A percentile compares a stretch with the other conserved stretches of the same genome.
These are phyloP conservation scores for Yarrowia sp. DNA, from an alignment of 805 yeast species.

Conservation along the genomic window DNA sequence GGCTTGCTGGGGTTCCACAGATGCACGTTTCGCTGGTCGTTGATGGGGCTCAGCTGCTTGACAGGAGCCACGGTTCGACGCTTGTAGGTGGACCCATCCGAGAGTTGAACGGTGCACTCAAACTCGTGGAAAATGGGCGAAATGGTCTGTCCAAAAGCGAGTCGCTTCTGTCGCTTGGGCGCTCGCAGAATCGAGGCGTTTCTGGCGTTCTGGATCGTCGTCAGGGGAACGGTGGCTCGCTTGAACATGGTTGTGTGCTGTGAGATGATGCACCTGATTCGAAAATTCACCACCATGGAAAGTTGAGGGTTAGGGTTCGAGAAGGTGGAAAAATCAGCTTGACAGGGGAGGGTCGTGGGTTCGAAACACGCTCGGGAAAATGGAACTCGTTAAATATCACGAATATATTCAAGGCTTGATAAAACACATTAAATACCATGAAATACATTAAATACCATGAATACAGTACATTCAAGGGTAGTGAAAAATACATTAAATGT, in stretches of 20 bases:
- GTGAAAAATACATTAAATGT: no score
- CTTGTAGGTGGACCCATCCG: constrained; percentile 86
- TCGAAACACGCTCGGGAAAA: not conserved
- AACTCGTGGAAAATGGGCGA: constrained; percentile 92
- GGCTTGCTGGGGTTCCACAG: constrained; percentile 87
- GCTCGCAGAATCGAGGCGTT: constrained; percentile 21
- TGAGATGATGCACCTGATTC: constrained; percentile 11
- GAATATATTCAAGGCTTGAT: not conserved
- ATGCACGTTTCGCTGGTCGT: constrained; percentile 82
- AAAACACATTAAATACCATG: constrained; percentile 1
- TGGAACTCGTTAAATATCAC: not conserved
- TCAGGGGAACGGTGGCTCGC: constrained; percentile 24
- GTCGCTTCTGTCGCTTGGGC: constrained; percentile 32
- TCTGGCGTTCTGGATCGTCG: constrained; percentile 19
- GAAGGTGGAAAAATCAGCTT: not conserved
- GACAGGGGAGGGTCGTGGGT: not conserved
- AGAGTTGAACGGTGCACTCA: constrained; percentile 80
- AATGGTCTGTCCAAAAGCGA: constrained; percentile 70
- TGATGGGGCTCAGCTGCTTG: constrained; percentile 76
- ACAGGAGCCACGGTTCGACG: constrained; percentile 87
- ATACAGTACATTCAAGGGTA: no score
- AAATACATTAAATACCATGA: not conserved
- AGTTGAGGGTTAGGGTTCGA: not conserved
- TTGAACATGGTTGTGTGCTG: constrained; percentile 5
- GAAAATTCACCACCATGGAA: constrained; percentile 6